A percentile compares a stretch with the other conserved stretches of the same genome.
Conservation (phyloP, 148 eudicot species). For the Bassia scoparia region DNA sequence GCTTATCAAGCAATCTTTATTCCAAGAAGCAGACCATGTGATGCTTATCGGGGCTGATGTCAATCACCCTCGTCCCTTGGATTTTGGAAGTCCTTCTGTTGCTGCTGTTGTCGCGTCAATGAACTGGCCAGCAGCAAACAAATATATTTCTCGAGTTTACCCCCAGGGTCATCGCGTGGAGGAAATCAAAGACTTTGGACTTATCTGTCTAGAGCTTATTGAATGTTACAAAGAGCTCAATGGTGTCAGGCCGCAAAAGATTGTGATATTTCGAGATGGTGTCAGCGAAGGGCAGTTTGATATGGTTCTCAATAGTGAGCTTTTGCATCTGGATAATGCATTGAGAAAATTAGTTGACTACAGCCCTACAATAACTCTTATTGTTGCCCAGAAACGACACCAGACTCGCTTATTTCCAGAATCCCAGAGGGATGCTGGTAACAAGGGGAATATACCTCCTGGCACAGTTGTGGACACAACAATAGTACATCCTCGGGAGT, state of each 20-base stretch:
- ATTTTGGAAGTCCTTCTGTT: slow-evolving; percentile 68
- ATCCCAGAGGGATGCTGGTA: slow-evolving; percentile 52
- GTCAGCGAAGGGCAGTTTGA: slow-evolving; percentile 95
- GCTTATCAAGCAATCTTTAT: slow-evolving; percentile 40
- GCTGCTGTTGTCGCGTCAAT: slow-evolving; percentile 87
- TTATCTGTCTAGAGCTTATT: slow-evolving; percentile 28
- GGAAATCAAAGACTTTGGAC: slow-evolving; percentile 24
- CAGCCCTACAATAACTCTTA: slow-evolving; percentile 75
- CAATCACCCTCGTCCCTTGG: slow-evolving; percentile 83
- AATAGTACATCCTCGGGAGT: slow-evolving; percentile 81
- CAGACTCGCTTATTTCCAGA: slow-evolving; percentile 76
- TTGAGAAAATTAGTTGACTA: slow-evolving; percentile 19
- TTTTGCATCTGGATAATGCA: slow-evolving; percentile 13
- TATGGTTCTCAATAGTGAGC: slow-evolving; percentile 53
- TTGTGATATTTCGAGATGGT: slow-evolving; percentile 60
- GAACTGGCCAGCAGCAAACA: slow-evolving; percentile 85
- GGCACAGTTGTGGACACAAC: slow-evolving; percentile 82
- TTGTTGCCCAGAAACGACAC: slow-evolving; percentile 82
- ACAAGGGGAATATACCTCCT: slow-evolving; percentile 47
- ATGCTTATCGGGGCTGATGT: slow-evolving; percentile 93
- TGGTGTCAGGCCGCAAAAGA: slow-evolving; percentile 23
- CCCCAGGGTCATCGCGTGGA: slow-evolving; percentile 55
- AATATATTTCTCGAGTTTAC: slow-evolving; percentile 70
- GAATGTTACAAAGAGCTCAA: slow-evolving; percentile 25
- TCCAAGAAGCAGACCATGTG: slow-evolving; percentile 33